Base-by-base conservation (phyloP, 345 rosid species). In the Populus tremula region DNA sequence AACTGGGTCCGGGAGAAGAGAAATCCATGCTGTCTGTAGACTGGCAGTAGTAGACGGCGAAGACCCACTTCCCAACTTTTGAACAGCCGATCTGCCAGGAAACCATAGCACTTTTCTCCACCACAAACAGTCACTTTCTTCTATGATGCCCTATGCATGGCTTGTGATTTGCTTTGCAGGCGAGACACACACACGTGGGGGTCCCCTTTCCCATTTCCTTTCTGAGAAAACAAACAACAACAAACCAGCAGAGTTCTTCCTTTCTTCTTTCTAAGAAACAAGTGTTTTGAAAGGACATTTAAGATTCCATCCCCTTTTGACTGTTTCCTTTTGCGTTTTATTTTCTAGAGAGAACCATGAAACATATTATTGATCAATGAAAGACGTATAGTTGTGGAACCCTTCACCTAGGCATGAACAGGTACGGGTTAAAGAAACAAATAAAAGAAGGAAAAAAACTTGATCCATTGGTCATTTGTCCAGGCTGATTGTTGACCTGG, bases 291-390 rank as follows among this genome's bases (percentile, higher is more conserved):
- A 29, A 70, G 31, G 76, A 79, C 85, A 62, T 75, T 70, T 53
- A n/a, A 71, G 85, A 81, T 83, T 71, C 74, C 76, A 72, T 77
- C 5, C 84, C 69, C 78, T 62, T 74, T 81, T 86, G 84, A 83
- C 84, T 74, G 77, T 43, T 70, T 74, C 80, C 47, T 67, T 62
- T 45, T 39, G 18, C 66, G 47, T 41, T 80, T 70, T 18, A 8
- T 16, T 64, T 75, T 77, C 83, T 36, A 62, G 70, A 77, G 67
- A 77, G 71, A 80, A 69, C 63, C 18, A 27, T 6, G 13, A 27
- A 62, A 53, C 20, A 66, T 21, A 75, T 8, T 21, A 75, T 8
- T 41, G 1, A 27, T 20, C 23, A n/a, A 35, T 2, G 9, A 6
- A 29, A 61, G 29, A 6, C 56, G 21, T 7, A n/a, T 4, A 33